A percentile compares a stretch with the other conserved stretches of the same genome.
phyloP scores from a whole-genome alignment of 768 basidiomycete species.

The Tephrocybe sp. region DNA sequence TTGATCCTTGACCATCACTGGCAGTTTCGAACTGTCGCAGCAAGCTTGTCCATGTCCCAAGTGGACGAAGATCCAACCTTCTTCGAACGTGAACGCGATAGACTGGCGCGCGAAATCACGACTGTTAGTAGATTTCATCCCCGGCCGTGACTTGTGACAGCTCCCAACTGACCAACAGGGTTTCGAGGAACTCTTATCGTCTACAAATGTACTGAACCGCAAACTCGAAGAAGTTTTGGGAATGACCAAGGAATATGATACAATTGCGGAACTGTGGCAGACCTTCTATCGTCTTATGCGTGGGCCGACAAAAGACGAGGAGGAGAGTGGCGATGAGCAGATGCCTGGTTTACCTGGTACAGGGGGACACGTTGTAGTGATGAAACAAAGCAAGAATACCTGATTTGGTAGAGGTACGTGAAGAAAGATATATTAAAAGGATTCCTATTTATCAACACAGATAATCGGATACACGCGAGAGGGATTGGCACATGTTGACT shows the following conservation, averaged over 20 bases:
- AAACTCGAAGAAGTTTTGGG: conserved; percentile 90
- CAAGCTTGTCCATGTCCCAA: conserved; percentile 28
- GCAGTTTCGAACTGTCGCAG: neutral
- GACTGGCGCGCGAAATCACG: conserved; percentile 70
- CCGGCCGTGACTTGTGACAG: neutral
- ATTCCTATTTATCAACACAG: conserved; percentile 24
- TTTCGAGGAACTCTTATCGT: conserved; percentile 84
- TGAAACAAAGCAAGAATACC: conserved; percentile 20
- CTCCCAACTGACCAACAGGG: conserved; percentile 43
- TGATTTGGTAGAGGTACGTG: neutral
- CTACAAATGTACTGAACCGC: conserved; percentile 83
- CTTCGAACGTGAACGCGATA: conserved; percentile 80
- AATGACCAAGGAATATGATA: conserved; percentile 91
- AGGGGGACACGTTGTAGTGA: conserved; percentile 59
- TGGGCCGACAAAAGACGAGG: conserved; percentile 37
- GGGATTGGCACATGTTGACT: conserved; percentile 11
- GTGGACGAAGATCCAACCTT: conserved; percentile 53
- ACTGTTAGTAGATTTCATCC: conserved; percentile 41
- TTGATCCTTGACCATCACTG: neutral
- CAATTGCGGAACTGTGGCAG: conserved; percentile 82
- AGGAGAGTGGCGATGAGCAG: conserved; percentile 31
- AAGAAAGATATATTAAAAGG: conserved; percentile 1
- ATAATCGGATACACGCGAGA: conserved; percentile 38
- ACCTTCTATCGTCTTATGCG: conserved; percentile 79
- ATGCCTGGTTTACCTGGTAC: conserved; percentile 61